Percentiles rank a stretch among this genome's conserved stretches.
Evolutionary conservation across 2,329 filamentous ascomycete species (phyloP).

Genomic region (Trichoderma gracile): DNA sequence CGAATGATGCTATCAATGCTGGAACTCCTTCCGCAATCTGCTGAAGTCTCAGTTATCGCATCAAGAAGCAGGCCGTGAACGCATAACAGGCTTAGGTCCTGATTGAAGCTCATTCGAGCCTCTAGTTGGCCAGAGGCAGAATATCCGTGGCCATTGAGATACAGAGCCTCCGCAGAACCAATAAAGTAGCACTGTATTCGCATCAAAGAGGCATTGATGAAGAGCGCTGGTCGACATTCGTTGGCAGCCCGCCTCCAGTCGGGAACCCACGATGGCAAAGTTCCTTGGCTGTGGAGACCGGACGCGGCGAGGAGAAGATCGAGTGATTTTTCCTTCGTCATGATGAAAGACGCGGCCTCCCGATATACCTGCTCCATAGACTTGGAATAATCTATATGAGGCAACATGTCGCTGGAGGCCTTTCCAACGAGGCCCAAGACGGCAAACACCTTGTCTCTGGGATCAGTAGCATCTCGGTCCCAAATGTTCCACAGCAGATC

Average conservation of each 20-base stretch:
- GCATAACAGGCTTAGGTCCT: background rate
- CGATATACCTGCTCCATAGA: background rate
- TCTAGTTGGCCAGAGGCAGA: background rate
- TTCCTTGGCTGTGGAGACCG: background rate
- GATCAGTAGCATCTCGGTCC: background rate
- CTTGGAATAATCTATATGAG: background rate
- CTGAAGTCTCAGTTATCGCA: background rate
- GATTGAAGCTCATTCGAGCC: background rate
- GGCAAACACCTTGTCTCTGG: background rate
- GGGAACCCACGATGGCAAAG: background rate
- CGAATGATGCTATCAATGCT: background rate
- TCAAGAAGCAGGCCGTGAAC: background rate
- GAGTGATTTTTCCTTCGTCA: background rate
- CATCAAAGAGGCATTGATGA: background rate
- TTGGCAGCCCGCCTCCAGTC: conserved; percentile 6
- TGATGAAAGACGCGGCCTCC: background rate
- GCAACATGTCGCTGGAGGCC: background rate
- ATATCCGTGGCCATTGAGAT: background rate
- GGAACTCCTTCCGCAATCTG: fast-evolving
- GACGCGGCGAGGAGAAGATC: background rate
- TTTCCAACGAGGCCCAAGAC: background rate
- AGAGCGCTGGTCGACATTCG: background rate
- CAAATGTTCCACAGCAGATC: conserved; percentile 6
- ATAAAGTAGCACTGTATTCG: background rate
- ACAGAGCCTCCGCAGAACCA: background rate